Evolutionary conservation across 345 rosid genomes (phyloP).

Genomic region (Eucalyptus caleyi): DNA sequence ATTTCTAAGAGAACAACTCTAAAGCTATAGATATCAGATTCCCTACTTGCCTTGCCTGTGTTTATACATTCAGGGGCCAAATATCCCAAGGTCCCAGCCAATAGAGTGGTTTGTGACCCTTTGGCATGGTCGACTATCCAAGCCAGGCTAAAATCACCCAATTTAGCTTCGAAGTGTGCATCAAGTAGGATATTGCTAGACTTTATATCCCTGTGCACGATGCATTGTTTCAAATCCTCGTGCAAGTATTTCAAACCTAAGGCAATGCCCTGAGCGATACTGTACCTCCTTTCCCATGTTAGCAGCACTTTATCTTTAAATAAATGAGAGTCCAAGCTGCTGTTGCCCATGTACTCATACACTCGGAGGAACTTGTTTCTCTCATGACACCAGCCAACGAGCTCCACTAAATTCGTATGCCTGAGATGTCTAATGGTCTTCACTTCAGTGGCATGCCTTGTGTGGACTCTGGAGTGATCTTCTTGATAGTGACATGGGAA

Average conservation of each 20-base stretch:
- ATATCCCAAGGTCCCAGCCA: constrained; percentile 15
- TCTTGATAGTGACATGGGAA: neutral
- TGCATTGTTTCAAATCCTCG: constrained; percentile 4
- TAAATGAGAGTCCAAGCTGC: constrained; percentile 5
- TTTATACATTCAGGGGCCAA: neutral
- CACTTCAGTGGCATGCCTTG: neutral
- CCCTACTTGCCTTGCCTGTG: neutral
- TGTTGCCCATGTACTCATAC: constrained; percentile 2
- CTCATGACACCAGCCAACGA: neutral
- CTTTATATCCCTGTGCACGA: constrained; percentile 18
- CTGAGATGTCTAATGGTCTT: neutral
- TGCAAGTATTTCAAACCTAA: constrained; percentile 7
- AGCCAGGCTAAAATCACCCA: constrained; percentile 18
- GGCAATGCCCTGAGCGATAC: constrained; percentile 9
- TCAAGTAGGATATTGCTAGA: constrained; percentile 14
- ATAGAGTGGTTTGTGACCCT: neutral
- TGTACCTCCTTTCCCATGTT: constrained; percentile 9
- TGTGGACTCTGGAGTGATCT: neutral
- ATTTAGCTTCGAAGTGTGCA: constrained; percentile 4
- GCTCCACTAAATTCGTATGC: neutral
- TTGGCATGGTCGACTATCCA: constrained; percentile 12
- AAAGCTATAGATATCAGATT: constrained; percentile 8
- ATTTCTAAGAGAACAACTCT: constrained; percentile 11
- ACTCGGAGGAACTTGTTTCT: constrained; percentile 1
- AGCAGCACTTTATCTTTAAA: neutral